Evolutionary conservation across 225 moss, liverwort and hornwort species (phyloP), one percentile per base, ranked within the genome.

Genomic region (Bryoerythrophyllum caledonicum): DNA sequence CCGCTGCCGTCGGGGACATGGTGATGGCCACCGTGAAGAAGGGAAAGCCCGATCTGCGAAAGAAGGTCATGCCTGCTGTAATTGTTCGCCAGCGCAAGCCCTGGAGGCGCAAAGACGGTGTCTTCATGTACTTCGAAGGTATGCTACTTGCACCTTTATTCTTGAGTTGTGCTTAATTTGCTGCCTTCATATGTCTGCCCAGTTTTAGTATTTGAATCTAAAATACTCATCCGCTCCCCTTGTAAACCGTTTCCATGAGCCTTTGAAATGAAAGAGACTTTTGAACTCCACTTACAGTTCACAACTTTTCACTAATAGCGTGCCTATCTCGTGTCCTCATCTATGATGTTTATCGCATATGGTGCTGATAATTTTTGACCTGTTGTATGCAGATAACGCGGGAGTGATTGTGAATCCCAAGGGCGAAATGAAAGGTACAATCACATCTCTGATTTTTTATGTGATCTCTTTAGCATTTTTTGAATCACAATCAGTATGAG

Each of bases 111-210:
- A 91, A 91, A 86, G 92, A 92, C 40, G 90, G 90, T 53, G 86
- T 92, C 4, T 92, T 92, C 75, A 92, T 92, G 92, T 92, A 92
- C 65, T 92, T 92, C 25, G 90, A 92, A 88, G 91, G 91, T 92
- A 16, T 57, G 80, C 23, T 25, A 25, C 24, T 55, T 16, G 10
- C 52, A 24, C 15, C 14, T 10, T 1, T 37, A 27, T 49, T 5
- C 40, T 53, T 26, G 54, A 20, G 11, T 23, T 65, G 24, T 63
- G 37, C 21, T 2, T 7, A 24, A 63, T 17, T 16, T 55, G 51
- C 12, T 37, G 26, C 24, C 14, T 60, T 51, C 30, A 9, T 21
- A 30, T 14, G 14, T 7, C 12, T 20, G 12, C 8, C 27, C 13
- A 27, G 28, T 15, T 54, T 69, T 8, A 21, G 7, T 52, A 52